Percentiles rank a stretch among this genome's conserved stretches.
Conservation (phyloP, 169 alveolate genomes). For the Plasmodium vinckei region DNA sequence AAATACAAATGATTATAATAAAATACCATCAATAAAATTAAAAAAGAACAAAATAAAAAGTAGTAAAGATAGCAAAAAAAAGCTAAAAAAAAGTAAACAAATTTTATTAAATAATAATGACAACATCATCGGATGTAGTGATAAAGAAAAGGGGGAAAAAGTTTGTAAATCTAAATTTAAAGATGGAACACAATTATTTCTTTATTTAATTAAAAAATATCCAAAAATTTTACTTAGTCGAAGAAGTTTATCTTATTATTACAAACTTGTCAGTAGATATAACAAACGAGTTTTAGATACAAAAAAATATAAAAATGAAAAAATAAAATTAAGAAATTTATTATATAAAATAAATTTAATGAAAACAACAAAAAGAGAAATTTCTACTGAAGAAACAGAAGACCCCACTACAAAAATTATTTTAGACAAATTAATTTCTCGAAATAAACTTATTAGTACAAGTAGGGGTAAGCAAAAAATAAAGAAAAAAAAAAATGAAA, state of each 20-base stretch:
- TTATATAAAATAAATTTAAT: not conserved
- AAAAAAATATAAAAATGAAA: slow-evolving; percentile 3
- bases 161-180: not conserved
- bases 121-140: not conserved
- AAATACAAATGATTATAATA: not conserved
- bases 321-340: not conserved
- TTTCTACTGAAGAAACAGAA: not conserved
- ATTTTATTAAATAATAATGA: not conserved
- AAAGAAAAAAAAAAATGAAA: not conserved
- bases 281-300: slow-evolving; percentile 1
- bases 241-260: not conserved
- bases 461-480: not conserved
- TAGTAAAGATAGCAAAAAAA: too few species aligned
- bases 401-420: not conserved
- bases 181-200: not conserved
- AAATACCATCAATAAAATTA: not conserved
- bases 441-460: too few species aligned
- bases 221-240: not conserved
- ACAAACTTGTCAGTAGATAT: not conserved
- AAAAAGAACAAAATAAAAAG: not conserved
- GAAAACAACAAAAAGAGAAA: not conserved
- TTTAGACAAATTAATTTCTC: not conserved
- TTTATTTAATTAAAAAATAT: not conserved
- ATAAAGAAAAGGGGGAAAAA: not conserved
- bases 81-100: not conserved